Evolutionary conservation across 2,329 filamentous ascomycete species (phyloP), one percentile per base, ranked within the genome.

Genomic region (Teratosphaeria viscida): DNA sequence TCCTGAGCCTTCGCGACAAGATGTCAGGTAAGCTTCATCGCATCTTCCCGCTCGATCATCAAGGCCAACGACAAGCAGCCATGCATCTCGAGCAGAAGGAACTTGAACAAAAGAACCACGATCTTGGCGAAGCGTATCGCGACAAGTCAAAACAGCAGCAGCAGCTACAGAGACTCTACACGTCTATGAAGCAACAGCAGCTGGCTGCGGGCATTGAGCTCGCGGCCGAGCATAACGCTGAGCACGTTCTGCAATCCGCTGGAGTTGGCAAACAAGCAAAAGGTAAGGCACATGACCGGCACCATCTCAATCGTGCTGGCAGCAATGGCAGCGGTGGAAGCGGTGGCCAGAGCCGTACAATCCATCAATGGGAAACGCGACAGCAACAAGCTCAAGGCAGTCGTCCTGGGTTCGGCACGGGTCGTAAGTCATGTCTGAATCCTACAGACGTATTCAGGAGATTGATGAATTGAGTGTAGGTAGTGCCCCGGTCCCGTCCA

Each of bases 71-170:
- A 11, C 2, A 55, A 12, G 8, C 58, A 85, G 80, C 75, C 39
- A 78, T 64, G 74, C 79, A 83, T 59, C 67, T 78, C 8, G 84
- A 89, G 35, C 83, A 88, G 58, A 82, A 86, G 26, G 76, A 77
- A 8, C 75, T 92, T 11, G 79, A 84, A 57, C 81, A 82, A 55
- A 91, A 89, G 72, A 89, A 91, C 63, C 81, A 89, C 19, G 87
- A 92, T 39, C 76, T 95, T 1, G 76, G 79, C 4, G 79, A 84
- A 26, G 79, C 84, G 3, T 86, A 85, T 66, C 82, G 82, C 59
- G 86, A 91, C 26, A 94, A 92, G 71, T 84, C 77, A 64, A 85
- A 82, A 54, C 87, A 85, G 60, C 80, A 89, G 2, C 74, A 85
- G 5, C 86, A 90, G 61, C 82, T 84, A 2, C 88, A 90, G 56